A percentile compares a stretch with the other conserved stretches of the same genome.
Evolutionary conservation across 192 early-diverging fungal genomes (phyloP).

Genomic region (Linnemannia schmuckeri): DNA sequence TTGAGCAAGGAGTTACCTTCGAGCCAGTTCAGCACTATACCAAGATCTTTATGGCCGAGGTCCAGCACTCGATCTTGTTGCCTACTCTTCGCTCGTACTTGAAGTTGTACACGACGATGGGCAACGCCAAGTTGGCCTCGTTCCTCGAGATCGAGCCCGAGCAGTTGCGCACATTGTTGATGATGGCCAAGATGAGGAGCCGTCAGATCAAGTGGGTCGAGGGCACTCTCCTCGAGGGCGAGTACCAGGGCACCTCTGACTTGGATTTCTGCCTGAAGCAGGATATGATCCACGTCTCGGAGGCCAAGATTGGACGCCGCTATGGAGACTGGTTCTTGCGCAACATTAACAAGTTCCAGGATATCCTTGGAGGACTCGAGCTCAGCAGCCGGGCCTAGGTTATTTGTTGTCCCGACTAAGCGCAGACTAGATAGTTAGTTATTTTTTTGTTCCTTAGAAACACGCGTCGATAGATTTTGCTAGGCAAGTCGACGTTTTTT

Average conservation of each 20-base stretch:
- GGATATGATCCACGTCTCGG: conserved; percentile 96
- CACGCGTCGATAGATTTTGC: background rate
- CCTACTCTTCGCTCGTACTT: conserved; percentile 94
- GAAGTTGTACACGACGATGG: conserved; percentile 96
- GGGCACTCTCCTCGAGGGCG: conserved; percentile 89
- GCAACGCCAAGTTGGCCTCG: conserved; percentile 86
- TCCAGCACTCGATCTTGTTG: conserved; percentile 85
- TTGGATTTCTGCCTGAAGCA: conserved; percentile 94
- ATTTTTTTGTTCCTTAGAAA: background rate
- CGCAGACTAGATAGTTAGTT: background rate
- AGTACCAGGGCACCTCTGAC: conserved; percentile 84
- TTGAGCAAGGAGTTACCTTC: conserved; percentile 42
- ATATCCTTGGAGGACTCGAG: conserved; percentile 52
- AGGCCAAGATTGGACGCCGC: conserved; percentile 92
- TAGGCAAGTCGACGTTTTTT: background rate
- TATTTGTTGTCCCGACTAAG: background rate
- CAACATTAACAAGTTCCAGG: conserved; percentile 93
- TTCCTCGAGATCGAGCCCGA: conserved; percentile 90
- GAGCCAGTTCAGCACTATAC: conserved; percentile 86
- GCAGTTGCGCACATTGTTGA: conserved; percentile 86
- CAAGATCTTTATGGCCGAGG: conserved; percentile 89
- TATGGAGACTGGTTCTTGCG: conserved; percentile 97
- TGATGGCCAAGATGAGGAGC: conserved; percentile 95
- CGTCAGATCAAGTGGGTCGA: conserved; percentile 87
- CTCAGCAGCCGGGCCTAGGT: conserved; percentile 45